Base-by-base conservation (phyloP, 441 rosid species). In the Populus tomentosa region DNA sequence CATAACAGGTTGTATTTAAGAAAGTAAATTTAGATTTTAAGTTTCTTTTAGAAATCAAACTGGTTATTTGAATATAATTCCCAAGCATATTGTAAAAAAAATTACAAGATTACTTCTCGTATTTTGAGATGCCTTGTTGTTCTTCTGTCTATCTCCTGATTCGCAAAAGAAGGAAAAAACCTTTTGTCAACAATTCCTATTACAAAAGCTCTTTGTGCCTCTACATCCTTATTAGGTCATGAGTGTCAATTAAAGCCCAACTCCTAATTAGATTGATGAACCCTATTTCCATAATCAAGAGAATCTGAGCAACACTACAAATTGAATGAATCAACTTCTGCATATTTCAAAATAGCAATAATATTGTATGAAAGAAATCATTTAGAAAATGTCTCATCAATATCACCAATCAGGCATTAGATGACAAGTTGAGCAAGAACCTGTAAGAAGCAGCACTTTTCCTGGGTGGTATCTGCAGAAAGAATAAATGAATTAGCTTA, bases 361-460 rank as follows among this genome's bases (percentile, higher is more conserved):
- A 10, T 46, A 46, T 4, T 46, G 56, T 46, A 14, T 46, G 56
- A 1, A 4, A 75, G 38, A 36, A 10, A 75, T 72, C 7, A 38
- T 46, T 61, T 35, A 56, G 18, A 75, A 13, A 46, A 75, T 23
- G 46, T 50, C 6, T 16, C 20, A 73, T 36, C 46, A 76, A 78
- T 38, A 32, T 40, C 38, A 62, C 66, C 53, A 74, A 72, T 28
- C 46, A 78, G 40, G 24, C 9, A 74, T 23, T 6, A 53, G 53
- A 42, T 36, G 42, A 73, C 32, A 80, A 78, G 74, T 46, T 14
- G 56, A 78, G 82, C 69, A 79, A 75, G 67, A 78, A 95, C 99
- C 98, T 93, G 97, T 93, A 92, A n/a, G 99, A 92, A 79, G 97
- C 98, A 73, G 98, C 95, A 79, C 86, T 95, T 89, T 90, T 92